Base-by-base conservation (phyloP, 208 protist species). In the Trypanosoma melophagium region DNA sequence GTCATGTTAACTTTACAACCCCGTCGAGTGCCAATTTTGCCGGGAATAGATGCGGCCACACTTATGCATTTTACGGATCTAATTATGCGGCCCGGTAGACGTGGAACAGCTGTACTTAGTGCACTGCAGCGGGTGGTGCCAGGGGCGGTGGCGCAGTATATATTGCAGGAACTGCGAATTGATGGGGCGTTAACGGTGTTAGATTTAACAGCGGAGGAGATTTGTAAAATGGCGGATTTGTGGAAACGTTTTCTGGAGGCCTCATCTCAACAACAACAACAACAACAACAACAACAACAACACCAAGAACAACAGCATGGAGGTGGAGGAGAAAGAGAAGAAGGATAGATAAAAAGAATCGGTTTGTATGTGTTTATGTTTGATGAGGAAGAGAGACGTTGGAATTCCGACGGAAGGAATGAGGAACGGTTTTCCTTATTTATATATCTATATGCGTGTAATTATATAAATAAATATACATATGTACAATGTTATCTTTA, bases 1-100 rank as follows among this genome's bases (percentile, higher is more conserved):
- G 83, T 83, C 7, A 65, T 94, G 76, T 50, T 96, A 41, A 94
- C 87, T 41, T 82, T 96, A 28, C 78, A 89, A 74, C 91, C 91
- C 19, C 86, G 89, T 28, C 42, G 70, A 1, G 55, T 69, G 53
- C 79, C 89, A 7, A 71, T 93, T 7, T 75, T 77, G 1, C 50
- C 69, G 8, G 74, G 51, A 5, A 47, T 96, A 9, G 80, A 90
- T 65, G 91, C 83, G 0, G 74, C 84, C 10, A 72, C 81, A n/a
- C 78, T 96, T 2, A 82, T 87, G 12, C 83, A 93, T 77, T 96
- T 96, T 53, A 75, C 77, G 8, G 81, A 94, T 65, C 62, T 89
- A 28, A 60, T 96, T 12, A 89, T 94, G 86, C 79, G 79, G 52
- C 81, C 86, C 1, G 84, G 87, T 7, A 56, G 79, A 17, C 86